These are phyloP conservation scores for Acorus calamus DNA, from an alignment of 106 monocot species.

Conservation along the genomic window DNA sequence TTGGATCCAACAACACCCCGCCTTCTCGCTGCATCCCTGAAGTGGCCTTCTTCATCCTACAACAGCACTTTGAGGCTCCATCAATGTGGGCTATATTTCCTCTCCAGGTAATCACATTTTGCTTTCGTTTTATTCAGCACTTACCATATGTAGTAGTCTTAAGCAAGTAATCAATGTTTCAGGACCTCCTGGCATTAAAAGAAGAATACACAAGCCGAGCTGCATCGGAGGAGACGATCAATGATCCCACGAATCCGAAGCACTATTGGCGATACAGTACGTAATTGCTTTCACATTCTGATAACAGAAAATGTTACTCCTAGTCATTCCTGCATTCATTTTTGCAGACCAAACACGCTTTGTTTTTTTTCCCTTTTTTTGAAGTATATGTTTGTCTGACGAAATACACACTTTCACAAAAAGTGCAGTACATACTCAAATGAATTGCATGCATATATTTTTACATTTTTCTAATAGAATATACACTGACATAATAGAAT, in stretches of 20 bases:
- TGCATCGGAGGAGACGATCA: constrained; percentile 84
- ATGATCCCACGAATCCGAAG: constrained; percentile 93
- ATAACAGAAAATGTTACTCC: not conserved
- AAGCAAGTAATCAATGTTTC: too few species aligned
- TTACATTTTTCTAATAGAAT: too few species aligned
- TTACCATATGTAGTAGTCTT: not conserved
- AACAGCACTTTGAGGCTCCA: constrained; percentile 75
- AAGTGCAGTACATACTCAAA: too few species aligned
- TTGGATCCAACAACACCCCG: constrained; percentile 55
- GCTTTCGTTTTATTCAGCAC: not conserved
- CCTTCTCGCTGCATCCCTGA: constrained; percentile 60
- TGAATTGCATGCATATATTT: too few species aligned
- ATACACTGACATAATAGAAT: too few species aligned
- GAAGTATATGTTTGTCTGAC: too few species aligned
- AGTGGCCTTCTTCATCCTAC: constrained; percentile 60
- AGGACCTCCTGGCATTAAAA: constrained; percentile 84
- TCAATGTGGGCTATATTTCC: constrained; percentile 96
- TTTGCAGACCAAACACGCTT: not conserved
- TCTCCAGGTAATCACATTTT: constrained; percentile 51
- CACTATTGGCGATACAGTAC: constrained; percentile 93
- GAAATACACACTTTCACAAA: too few species aligned
- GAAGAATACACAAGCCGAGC: constrained; percentile 77
- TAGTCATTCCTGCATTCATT: not conserved
- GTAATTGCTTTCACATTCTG: constrained; percentile 8
- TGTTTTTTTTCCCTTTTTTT: too few species aligned